Percentiles rank a stretch among this genome's conserved stretches.
These are phyloP conservation scores for Podospora pseudocomata DNA, from an alignment of 495 filamentous ascomycete species.

Conservation along the genomic window DNA sequence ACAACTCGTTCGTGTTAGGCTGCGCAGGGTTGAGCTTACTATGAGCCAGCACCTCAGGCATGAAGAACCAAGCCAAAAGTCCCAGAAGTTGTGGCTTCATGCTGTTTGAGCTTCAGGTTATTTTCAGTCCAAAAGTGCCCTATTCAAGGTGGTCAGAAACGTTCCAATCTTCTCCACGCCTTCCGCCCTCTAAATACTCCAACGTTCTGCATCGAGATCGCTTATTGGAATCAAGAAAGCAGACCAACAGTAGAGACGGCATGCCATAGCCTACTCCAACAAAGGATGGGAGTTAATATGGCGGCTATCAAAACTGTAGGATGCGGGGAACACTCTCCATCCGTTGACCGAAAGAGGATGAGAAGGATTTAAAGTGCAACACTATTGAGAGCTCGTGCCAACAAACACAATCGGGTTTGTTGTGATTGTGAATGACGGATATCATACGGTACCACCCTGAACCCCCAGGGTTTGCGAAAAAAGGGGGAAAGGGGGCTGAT, in stretches of 20 bases:
- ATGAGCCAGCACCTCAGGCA: neutral
- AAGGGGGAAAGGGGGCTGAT: too few species aligned
- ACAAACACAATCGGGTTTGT: neutral
- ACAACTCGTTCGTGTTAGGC: neutral
- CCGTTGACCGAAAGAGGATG: slow-evolving; percentile 7
- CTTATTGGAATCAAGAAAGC: neutral
- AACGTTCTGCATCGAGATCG: neutral
- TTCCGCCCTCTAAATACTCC: neutral
- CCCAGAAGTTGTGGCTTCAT: neutral
- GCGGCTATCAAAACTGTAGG: neutral
- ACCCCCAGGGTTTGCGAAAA: too few species aligned
- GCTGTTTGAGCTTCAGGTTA: neutral
- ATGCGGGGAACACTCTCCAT: neutral
- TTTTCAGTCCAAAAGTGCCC: neutral
- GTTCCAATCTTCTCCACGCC: too few species aligned
- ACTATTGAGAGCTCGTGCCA: neutral
- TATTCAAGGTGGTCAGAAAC: neutral
- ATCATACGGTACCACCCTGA: too few species aligned
- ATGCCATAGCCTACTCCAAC: neutral
- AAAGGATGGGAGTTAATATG: slow-evolving; percentile 5
- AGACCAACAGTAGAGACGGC: neutral
- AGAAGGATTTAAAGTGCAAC: neutral
- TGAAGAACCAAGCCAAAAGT: neutral
- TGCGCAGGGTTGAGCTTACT: neutral
- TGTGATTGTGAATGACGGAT: too few species aligned